These are phyloP conservation scores for Coccomyxa sp. DNA, from an alignment of 139 green algal species.

Conservation along the genomic window DNA sequence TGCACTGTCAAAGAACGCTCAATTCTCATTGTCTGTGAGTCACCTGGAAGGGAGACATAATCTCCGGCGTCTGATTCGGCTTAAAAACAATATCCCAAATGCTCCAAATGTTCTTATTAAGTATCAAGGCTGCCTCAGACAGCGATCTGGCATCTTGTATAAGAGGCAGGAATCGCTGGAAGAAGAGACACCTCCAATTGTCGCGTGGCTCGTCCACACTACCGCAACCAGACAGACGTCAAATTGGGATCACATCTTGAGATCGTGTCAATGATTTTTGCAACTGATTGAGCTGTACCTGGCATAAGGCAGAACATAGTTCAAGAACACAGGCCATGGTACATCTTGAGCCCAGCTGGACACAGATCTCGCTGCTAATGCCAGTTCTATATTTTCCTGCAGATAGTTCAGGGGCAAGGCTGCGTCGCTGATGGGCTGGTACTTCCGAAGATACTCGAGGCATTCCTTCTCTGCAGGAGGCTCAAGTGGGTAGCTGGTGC, in stretches of 20 bases:
- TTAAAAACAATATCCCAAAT: conserved; percentile 33
- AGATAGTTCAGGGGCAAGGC: neutral
- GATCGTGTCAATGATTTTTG: neutral
- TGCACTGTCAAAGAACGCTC: neutral
- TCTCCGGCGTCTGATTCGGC: conserved; percentile 44
- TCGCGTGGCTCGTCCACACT: conserved; percentile 43
- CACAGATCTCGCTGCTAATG: conserved; percentile 17
- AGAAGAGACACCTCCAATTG: conserved; percentile 35
- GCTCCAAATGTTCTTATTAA: conserved; percentile 8
- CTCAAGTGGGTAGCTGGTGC: too few species aligned
- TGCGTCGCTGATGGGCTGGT: neutral
- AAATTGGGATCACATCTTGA: too few species aligned
- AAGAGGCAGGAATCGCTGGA: conserved; percentile 12
- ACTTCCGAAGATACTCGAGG: neutral
- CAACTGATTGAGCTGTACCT: neutral
- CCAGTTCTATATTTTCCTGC: neutral
- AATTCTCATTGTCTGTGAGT: neutral
- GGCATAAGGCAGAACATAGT: conserved; percentile 44
- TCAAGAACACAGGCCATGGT: conserved; percentile 32
- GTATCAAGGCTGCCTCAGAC: neutral
- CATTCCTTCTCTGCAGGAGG: neutral
- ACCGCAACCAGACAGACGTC: neutral
- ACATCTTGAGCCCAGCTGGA: conserved; percentile 26
- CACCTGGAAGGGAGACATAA: conserved; percentile 50
- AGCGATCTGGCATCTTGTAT: conserved; percentile 8